A percentile compares a stretch with the other conserved stretches of the same genome.
Conservation (phyloP, 495 filamentous ascomycete species). For the Neurospora terricola region DNA sequence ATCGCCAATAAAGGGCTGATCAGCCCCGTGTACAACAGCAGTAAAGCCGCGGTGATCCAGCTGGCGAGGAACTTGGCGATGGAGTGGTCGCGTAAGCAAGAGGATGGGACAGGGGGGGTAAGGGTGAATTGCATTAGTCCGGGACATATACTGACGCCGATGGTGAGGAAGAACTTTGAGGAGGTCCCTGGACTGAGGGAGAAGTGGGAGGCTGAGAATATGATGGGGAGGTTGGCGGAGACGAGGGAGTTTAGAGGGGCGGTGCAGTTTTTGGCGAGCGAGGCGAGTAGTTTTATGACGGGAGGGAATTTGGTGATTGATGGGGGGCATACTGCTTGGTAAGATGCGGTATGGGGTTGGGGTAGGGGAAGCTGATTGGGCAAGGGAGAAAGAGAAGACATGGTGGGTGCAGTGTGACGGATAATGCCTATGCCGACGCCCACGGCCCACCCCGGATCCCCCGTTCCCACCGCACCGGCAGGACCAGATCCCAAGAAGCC, state of each 20-base stretch:
- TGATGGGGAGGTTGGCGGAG: slow-evolving; percentile 53
- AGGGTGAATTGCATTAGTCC: slow-evolving; percentile 59
- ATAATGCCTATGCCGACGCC: too few species aligned
- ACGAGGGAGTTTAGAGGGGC: slow-evolving; percentile 60
- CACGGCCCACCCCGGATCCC: too few species aligned
- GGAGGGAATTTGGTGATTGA: slow-evolving; percentile 52
- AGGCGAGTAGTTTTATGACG: slow-evolving; percentile 65
- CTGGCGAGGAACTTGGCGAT: slow-evolving; percentile 54
- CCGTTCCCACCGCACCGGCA: too few species aligned
- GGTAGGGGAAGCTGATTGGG: too few species aligned
- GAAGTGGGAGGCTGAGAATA: slow-evolving; percentile 59
- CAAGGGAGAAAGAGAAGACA: too few species aligned
- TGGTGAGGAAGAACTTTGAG: slow-evolving; percentile 59
- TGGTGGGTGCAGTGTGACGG: too few species aligned
- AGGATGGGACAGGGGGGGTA: slow-evolving; percentile 43
- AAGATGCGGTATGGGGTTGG: background rate
- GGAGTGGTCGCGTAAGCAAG: slow-evolving; percentile 51
- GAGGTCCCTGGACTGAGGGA: slow-evolving; percentile 48
- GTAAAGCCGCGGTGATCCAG: slow-evolving; percentile 62
- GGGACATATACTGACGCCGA: slow-evolving; percentile 63
- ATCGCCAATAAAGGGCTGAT: slow-evolving; percentile 64
- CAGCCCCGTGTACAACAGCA: slow-evolving; percentile 58
- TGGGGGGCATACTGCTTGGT: slow-evolving; percentile 48
- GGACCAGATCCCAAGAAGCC: too few species aligned
- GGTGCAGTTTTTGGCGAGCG: slow-evolving; percentile 46